phyloP scores from a whole-genome alignment of 257 asterid species.

The Solanum etuberosum region DNA sequence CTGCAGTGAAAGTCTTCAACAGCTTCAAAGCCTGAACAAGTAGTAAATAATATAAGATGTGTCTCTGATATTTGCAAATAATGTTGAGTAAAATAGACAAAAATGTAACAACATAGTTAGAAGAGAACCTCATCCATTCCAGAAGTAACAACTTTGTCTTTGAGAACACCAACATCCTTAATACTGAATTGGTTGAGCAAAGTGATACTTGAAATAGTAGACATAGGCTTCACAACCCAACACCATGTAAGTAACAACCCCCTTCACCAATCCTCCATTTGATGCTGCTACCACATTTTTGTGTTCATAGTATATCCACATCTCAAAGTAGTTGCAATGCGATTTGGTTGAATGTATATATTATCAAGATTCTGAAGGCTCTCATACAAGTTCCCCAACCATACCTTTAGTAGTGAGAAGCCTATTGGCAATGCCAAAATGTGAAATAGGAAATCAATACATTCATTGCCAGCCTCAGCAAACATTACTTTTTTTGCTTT shows the following conservation, averaged over 20 bases:
- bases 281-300: background rate
- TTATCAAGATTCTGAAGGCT: background rate
- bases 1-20: constrained; percentile 3
- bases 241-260: constrained; percentile 20
- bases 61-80: no score
- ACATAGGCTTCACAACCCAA: constrained; percentile 24
- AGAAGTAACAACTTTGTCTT: constrained; percentile 18
- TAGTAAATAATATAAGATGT: background rate
- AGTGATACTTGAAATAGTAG: constrained; percentile 15
- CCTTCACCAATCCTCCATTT: background rate
- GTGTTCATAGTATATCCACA: fast-evolving
- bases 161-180: constrained; percentile 6
- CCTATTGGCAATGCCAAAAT: background rate
- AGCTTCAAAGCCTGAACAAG: background rate
- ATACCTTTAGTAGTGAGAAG: background rate
- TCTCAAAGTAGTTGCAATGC: fast-evolving
- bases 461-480: background rate
- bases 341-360: background rate
- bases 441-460: background rate
- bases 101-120: background rate
- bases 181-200: constrained; percentile 11
- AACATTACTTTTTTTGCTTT: background rate
- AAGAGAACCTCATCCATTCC: constrained; percentile 16
- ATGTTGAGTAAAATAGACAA: no score
- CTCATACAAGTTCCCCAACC: background rate